Evolutionary conservation across 2,329 filamentous ascomycete species (phyloP).

Genomic region (Seiridium cupressi): DNA sequence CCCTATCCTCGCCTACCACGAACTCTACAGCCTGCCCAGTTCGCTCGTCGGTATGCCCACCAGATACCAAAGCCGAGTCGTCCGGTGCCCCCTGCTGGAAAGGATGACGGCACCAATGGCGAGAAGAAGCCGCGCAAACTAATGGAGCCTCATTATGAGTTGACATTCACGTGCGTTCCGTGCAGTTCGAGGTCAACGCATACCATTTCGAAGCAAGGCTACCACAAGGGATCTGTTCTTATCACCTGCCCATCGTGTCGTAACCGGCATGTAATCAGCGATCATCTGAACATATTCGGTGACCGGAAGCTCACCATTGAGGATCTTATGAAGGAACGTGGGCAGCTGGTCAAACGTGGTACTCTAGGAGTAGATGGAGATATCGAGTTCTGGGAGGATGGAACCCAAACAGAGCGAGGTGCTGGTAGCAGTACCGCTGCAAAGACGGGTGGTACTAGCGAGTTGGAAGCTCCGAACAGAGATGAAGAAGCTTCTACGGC

Average conservation of each 20-base stretch:
- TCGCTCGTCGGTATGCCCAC: conserved; percentile 23
- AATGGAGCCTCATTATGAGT: conserved; percentile 70
- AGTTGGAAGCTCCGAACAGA: background rate
- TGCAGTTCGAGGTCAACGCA: conserved; percentile 81
- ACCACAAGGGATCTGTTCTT: conserved; percentile 85
- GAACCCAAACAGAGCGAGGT: conserved; percentile 35
- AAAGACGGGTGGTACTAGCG: background rate
- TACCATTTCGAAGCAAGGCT: conserved; percentile 87
- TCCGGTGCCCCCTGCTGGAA: conserved; percentile 1
- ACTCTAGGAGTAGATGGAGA: conserved; percentile 76
- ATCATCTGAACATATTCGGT: conserved; percentile 80
- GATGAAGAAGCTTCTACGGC: background rate
- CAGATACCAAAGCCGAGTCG: conserved; percentile 24
- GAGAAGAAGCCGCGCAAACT: conserved; percentile 21
- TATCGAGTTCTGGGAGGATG: conserved; percentile 88
- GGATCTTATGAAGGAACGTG: conserved; percentile 74
- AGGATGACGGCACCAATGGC: conserved; percentile 13
- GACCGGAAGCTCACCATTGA: conserved; percentile 70
- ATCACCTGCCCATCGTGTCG: conserved; percentile 86
- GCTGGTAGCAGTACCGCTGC: background rate
- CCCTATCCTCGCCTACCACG: conserved; percentile 21
- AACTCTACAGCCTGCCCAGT: conserved; percentile 18
- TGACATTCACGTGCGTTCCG: conserved; percentile 90
- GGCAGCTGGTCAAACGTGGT: conserved; percentile 70
- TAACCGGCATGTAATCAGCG: conserved; percentile 86